Base-by-base conservation (phyloP, 2,329 filamentous ascomycete species). In the Lachnellula suecica region DNA sequence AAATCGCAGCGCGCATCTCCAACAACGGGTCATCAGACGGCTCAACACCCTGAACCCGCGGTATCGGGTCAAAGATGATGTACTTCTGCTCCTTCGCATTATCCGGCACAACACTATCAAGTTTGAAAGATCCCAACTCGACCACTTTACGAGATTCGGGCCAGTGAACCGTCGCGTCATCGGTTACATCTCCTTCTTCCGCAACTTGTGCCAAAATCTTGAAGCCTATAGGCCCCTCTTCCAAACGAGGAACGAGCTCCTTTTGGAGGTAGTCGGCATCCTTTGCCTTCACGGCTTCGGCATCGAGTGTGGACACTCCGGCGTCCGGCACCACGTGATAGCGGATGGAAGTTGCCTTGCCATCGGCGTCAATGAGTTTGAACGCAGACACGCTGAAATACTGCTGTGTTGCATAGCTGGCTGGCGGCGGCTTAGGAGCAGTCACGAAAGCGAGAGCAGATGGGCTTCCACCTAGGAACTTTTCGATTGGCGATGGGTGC, bases 11-110 rank as follows among this genome's bases (percentile, higher is more conserved):
- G 40, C 81, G 70, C 48, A 82, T 70, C 40, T 83, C 78, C 54
- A 84, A 59, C 56, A 84, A 62, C 35, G 81, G 80, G 70, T 84
- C 80, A 19, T 68, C 76, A 53, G 73, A 77, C 4, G 73, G 57
- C 61, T 79, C 78, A 20, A 83, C 67, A 0, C 80, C 80, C 19
- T 76, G 66, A 2, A 83, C 72, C 48, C 79, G 69, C 4, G 81
- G 79, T 45, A 83, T 73, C 1, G 80, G 80, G 68, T 84, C 80
- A 57, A 80, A 83, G 56, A 84, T 83, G 37, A 79, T 69, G 27
- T 70, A 67, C 68, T 81, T 77, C 68, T 79, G 74, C 68, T 75
- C 66, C 49, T 67, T 68, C 52, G 64, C 62, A 44, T 69, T 72
- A 48, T 75, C 70, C 20, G 67, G 63, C 23, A 72, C 62, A 9